Evolutionary conservation across 768 basidiomycete genomes (phyloP), one percentile per base, ranked within the genome.

Genomic region (Lactifluus volemus): DNA sequence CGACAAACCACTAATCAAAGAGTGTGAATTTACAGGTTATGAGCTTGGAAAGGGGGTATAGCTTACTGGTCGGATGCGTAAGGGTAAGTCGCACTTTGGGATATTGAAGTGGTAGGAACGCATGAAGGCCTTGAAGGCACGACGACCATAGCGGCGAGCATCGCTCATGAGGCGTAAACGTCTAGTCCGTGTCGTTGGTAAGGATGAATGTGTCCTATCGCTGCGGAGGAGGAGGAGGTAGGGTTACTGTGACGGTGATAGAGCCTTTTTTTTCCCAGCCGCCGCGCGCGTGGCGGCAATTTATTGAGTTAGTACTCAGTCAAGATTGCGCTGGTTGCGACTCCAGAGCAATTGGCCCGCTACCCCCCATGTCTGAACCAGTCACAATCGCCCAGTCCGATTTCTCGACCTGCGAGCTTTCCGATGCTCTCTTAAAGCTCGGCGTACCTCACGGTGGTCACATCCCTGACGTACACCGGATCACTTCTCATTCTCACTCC

Each of bases 361-460:
- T 25, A 25, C 25, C 25, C n/a, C 21, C 11, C 32, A 34, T 34
- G 32, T 34, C 32, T 34, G 25, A 25, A 34, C 32, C 51, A 55
- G 48, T 38, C 52, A 25, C 25, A 25, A 25, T 55, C 49, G 36
- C 55, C 5, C 68, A 74, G 19, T 68, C 72, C 25, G 60, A 53
- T n/a, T 84, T 82, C 69, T 84, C 89, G 6, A 81, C 88, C 50
- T 91, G 89, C 74, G 90, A 95, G 74, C 76, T 96, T 8, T 93
- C 93, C 0, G 93, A 96, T 68, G 90, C 92, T 2, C 82, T 96
- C 66, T 75, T 93, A 65, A 94, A 91, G 73, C 83, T 95, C 38
- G 81, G 83, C 9, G 69, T 81, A 14, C 74, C 81, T 12, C 80
- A 84, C 65, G 92, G 91, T 0, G 92, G 94, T 1, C 78, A 84